Evolutionary conservation across 257 asterid genomes (phyloP).

Genomic region (Echites panduratus): DNA sequence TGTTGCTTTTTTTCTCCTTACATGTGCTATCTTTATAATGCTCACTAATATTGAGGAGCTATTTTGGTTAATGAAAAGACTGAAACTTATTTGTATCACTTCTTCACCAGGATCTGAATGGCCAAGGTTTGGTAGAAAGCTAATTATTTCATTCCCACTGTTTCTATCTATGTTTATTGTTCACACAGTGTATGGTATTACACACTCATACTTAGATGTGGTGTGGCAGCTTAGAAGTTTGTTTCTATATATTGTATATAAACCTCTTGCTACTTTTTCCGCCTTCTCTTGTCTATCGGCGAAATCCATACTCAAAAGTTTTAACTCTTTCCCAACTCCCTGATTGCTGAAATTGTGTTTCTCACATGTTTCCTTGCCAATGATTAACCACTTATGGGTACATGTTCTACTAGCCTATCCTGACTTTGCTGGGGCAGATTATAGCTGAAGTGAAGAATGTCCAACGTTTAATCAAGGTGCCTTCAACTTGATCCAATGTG

Average conservation of each 20-base stretch:
- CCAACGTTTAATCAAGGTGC: not conserved
- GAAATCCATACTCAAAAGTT: not conserved
- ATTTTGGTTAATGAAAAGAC: not conserved
- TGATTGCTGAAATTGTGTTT: not conserved
- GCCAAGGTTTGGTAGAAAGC: not conserved
- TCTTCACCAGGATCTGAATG: not conserved
- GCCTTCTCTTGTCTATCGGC: not conserved
- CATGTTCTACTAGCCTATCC: not conserved
- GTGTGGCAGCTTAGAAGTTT: no score
- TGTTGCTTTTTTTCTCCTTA: not conserved
- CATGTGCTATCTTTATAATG: not conserved
- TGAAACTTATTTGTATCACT: not conserved
- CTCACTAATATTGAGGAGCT: not conserved
- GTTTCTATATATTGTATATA: no score
- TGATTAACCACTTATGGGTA: not conserved
- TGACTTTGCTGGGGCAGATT: not conserved
- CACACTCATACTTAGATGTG: not conserved
- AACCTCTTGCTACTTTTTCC: not conserved
- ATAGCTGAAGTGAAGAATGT: not conserved
- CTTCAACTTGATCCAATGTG: not conserved
- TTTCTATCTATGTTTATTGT: not conserved
- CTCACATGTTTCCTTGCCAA: not conserved
- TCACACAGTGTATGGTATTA: not conserved
- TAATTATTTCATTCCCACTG: not conserved
- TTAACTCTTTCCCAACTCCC: not conserved